Percentiles rank a stretch among this genome's conserved stretches.
phyloP scores from a whole-genome alignment of 2,329 filamentous ascomycete species.

The Fusarium sp. region DNA sequence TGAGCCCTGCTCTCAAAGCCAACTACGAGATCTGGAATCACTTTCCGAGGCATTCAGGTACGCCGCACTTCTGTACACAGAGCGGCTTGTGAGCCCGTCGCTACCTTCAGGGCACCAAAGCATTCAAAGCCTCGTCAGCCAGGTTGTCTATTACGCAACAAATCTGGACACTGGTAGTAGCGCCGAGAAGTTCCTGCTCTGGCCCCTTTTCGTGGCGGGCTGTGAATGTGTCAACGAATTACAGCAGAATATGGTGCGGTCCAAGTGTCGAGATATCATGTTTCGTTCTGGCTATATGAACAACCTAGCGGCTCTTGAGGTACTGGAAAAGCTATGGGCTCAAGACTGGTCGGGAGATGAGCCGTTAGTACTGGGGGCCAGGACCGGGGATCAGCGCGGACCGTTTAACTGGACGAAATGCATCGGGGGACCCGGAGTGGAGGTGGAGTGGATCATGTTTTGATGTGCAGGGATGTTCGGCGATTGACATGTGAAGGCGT shows the following conservation, averaged over 20 bases:
- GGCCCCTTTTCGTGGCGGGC: constrained; percentile 91
- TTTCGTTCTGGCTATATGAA: constrained; percentile 92
- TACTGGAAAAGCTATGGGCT: constrained; percentile 87
- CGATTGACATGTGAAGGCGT: constrained; percentile 36
- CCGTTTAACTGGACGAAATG: constrained; percentile 70
- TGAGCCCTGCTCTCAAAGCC: constrained; percentile 64
- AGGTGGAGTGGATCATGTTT: constrained; percentile 77
- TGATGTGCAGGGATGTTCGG: constrained; percentile 50
- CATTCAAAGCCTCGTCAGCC: constrained; percentile 85
- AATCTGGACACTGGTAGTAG: constrained; percentile 78
- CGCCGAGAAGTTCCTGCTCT: constrained; percentile 89
- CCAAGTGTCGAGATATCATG: constrained; percentile 87
- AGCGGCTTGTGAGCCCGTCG: constrained; percentile 83
- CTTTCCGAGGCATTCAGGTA: constrained; percentile 93
- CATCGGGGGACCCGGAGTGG: constrained; percentile 67
- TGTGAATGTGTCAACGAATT: constrained; percentile 87
- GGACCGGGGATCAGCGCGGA: constrained; percentile 57
- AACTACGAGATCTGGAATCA: constrained; percentile 80
- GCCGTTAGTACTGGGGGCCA: constrained; percentile 49
- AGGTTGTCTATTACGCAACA: constrained; percentile 85
- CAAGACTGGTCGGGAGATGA: constrained; percentile 61
- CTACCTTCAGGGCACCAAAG: constrained; percentile 78
- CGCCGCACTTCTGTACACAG: constrained; percentile 88
- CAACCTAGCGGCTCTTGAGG: constrained; percentile 86
- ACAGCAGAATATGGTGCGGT: constrained; percentile 82